phyloP scores from a whole-genome alignment of 2,329 filamentous ascomycete species.

The Beauveria brongniartii region DNA sequence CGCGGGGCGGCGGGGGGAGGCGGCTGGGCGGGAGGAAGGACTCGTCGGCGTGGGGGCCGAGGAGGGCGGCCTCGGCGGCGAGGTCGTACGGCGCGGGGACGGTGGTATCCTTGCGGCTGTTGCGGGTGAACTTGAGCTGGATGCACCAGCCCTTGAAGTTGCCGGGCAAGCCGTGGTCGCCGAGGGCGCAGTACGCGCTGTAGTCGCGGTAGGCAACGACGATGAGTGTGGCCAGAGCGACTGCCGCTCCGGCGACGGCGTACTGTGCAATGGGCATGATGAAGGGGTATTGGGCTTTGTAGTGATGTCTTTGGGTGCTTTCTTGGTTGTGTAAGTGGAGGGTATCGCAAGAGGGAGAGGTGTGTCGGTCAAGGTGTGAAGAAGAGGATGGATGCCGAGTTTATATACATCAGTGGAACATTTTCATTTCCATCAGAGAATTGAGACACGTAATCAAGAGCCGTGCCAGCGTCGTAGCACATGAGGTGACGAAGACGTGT shows the following conservation, averaged over 20 bases:
- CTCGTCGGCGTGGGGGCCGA: slow-evolving; percentile 12
- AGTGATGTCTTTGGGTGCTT: too few species aligned
- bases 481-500: neutral
- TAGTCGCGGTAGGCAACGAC: slow-evolving; percentile 21
- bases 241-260: neutral
- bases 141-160: slow-evolving; percentile 30
- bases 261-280: neutral
- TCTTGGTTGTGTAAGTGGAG: neutral
- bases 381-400: neutral
- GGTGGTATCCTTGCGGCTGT: slow-evolving; percentile 18
- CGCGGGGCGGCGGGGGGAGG: slow-evolving; percentile 1
- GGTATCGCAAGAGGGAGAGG: neutral
- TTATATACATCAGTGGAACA: neutral
- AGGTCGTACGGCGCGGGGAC: slow-evolving; percentile 18
- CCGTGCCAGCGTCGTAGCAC: neutral
- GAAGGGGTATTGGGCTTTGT: neutral
- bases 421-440: neutral
- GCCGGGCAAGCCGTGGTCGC: slow-evolving; percentile 34
- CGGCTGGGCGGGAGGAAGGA: slow-evolving; percentile 11
- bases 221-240: neutral
- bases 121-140: slow-evolving; percentile 15
- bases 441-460: neutral
- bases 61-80: slow-evolving; percentile 15
- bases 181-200: slow-evolving; percentile 31
- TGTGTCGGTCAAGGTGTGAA: neutral